phyloP scores from a whole-genome alignment of 2,329 filamentous ascomycete genomes.

The Neofusicoccum parvum region DNA sequence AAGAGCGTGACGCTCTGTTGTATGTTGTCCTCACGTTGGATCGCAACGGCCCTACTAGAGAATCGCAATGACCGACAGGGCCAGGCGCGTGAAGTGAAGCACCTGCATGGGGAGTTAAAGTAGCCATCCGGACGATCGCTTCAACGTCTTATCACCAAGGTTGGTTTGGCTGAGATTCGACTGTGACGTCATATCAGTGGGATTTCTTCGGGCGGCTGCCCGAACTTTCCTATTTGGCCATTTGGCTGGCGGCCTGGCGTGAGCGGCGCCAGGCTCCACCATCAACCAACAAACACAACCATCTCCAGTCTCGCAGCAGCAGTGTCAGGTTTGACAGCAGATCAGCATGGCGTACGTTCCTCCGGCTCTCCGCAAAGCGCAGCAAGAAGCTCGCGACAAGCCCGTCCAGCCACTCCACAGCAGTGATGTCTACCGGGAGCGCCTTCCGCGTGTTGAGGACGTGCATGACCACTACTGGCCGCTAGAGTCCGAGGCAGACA shows the following conservation, averaged over 20 bases:
- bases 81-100: too few relatives aligned
- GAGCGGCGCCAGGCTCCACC: background rate
- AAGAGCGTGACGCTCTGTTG: too few relatives aligned
- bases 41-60: too few relatives aligned
- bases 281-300: background rate
- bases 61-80: too few relatives aligned
- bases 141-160: too few relatives aligned
- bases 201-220: background rate
- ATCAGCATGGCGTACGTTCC: constrained; percentile 15
- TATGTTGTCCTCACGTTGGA: too few relatives aligned
- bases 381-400: background rate
- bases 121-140: too few relatives aligned
- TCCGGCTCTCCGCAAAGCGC: constrained; percentile 11
- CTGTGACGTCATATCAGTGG: background rate
- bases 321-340: background rate
- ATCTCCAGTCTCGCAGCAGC: background rate
- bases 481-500: background rate
- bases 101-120: too few relatives aligned
- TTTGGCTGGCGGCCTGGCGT: too few relatives aligned
- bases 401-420: background rate
- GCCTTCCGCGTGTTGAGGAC: constrained; percentile 2
- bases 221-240: background rate
- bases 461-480: constrained; percentile 16
- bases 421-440: background rate
- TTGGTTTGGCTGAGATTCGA: too few relatives aligned